Evolutionary conservation across 2,329 filamentous ascomycete species (phyloP), one percentile per base, ranked within the genome.

Genomic region (Samsoniella hepiali): DNA sequence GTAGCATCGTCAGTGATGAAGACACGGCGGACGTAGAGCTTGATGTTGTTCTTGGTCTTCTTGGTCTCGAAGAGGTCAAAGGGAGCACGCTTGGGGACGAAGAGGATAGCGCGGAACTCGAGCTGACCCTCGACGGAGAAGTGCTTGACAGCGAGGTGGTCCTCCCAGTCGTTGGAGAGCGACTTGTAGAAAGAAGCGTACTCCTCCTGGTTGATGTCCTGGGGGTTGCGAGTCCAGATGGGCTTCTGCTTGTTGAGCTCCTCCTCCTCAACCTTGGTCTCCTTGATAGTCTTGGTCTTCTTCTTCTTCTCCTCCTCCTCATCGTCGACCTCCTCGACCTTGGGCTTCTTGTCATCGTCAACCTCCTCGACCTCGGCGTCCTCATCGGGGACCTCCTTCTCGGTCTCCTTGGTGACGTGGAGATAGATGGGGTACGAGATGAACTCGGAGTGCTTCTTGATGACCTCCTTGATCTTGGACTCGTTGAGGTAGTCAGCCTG

Each of bases 41-140:
- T 99, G 88, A 99, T 98, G 91, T 99, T 99, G 91, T 98, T 99
- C 93, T 99, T 99, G 78, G 94, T 97, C 91, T 97, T 97, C 92
- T 99, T 99, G 78, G 94, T 97, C 91, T 99, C 95, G 80, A 99
- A 99, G 68, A 99, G 91, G 77, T 99, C 95, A 81, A 99, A 99
- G 74, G 95, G 95, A 80, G 95, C 95, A 75, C 95, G 94, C 91
- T 99, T 98, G 78, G 95, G 95, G 63, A 99, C 94, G 85, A 96
- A 99, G 78, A 99, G 93, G 81, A 99, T 97, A 71, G 95, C 95
- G 70, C 94, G 94, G 93, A 99, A 99, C 84, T 99, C 95, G 71
- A 99, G 93, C 86, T 98, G 95, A 89, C 95, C 95, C 86, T 99
- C 95, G 69, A 99, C 95, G 68, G 95, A 99, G 90, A 99, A 99